Evolutionary conservation across 2,329 filamentous ascomycete genomes (phyloP), one percentile per base, ranked within the genome.

Genomic region (Pseudogymnoascus pannorum): DNA sequence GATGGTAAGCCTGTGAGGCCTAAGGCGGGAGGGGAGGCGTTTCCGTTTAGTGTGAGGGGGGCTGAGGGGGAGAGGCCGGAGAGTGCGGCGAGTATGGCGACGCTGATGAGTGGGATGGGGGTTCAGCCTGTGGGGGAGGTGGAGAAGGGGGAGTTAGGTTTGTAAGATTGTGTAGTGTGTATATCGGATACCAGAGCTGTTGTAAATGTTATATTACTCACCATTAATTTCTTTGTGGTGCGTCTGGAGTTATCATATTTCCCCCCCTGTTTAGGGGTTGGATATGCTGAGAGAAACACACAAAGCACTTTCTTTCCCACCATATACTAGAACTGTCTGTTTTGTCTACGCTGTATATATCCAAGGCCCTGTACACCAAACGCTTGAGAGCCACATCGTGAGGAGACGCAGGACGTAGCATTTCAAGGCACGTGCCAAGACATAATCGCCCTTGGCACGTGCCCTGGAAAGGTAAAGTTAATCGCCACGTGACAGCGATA

Each of bases 21-120:
- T 0, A 85, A 85, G 51, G 78, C 88, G 5, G 84, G 83, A 18
- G 86, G 87, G 0, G 82, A 91, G 24, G 87, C 89, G 0, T 81
- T 90, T 66, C 89, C 89, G 0, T 92, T 92, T 69, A 88, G 83
- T 61, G 72, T 92, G 12, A 81, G 81, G 59, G 67, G 71, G 22
- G 70, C 70, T 3, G 64, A 62, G 3, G 65, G 64, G 2, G 69
- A 66, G 14, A 35, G 24, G 3, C 67, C 64, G 42, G 81, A 82
- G 1, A 81, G 84, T 3, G 88, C 84, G 16, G 86, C 86, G 0
- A 91, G 87, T 74, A 90, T 88, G 81, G 75, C 87, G 59, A 91
- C 88, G 0, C 73, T 91, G 18, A 72, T 73, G 26, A 78, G 75
- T 63, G 64, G 73, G 2, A 66, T 71, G 4, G 62, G 68, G 9